A percentile compares a stretch with the other conserved stretches of the same genome.
Evolutionary conservation across 805 yeast species (phyloP).

Genomic region (Monosporozyma aerobia): DNA sequence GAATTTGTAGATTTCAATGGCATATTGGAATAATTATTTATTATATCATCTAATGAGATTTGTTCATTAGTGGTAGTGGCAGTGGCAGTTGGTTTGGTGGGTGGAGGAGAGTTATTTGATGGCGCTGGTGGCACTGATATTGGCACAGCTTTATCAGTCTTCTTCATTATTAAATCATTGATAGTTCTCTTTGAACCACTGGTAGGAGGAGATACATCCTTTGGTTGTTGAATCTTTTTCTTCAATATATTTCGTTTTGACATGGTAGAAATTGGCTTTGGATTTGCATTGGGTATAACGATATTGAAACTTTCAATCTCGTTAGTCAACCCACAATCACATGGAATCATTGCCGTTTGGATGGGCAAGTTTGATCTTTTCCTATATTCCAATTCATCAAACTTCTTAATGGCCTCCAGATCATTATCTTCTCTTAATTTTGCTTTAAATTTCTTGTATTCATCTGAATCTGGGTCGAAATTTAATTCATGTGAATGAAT

Average conservation of each 20-base stretch:
- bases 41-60: background rate
- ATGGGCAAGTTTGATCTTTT: constrained; percentile 27
- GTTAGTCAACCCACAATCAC: constrained; percentile 32
- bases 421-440: constrained; percentile 21
- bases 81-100: background rate
- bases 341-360: constrained; percentile 25
- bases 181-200: background rate
- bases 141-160: background rate
- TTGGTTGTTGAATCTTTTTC: background rate
- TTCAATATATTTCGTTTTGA: background rate
- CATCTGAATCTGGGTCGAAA: constrained; percentile 29
- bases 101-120: background rate
- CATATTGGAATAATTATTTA: background rate
- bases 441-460: constrained; percentile 29
- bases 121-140: background rate
- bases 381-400: constrained; percentile 31
- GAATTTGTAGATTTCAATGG: background rate
- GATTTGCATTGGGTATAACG: constrained; percentile 19
- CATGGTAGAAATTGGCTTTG: background rate
- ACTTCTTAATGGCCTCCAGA: constrained; percentile 27
- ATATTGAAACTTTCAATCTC: constrained; percentile 30
- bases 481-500: constrained; percentile 46
- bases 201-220: background rate
- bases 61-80: background rate
- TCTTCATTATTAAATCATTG: background rate